Evolutionary conservation across 768 basidiomycete genomes (phyloP).

Genomic region (Boletus rubescentipes): DNA sequence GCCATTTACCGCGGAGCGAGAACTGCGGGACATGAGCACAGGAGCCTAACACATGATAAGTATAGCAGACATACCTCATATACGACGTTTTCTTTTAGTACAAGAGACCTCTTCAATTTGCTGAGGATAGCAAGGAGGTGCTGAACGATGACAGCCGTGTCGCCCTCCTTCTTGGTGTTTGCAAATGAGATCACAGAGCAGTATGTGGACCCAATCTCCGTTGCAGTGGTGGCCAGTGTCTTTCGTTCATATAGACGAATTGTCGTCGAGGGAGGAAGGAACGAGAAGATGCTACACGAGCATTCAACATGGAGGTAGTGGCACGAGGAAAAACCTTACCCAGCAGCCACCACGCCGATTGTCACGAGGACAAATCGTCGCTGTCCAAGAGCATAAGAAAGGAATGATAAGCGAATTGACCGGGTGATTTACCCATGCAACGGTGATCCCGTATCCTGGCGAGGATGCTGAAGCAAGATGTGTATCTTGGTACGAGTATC

Average conservation of each 20-base stretch:
- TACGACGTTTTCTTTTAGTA: slow-evolving; percentile 54
- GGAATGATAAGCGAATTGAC: background rate
- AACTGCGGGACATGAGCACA: slow-evolving; percentile 43
- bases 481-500: slow-evolving; percentile 70
- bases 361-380: slow-evolving; percentile 68
- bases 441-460: slow-evolving; percentile 57
- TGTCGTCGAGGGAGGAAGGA: slow-evolving; percentile 72
- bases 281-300: slow-evolving; percentile 56
- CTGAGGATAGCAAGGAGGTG: slow-evolving; percentile 72
- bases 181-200: slow-evolving; percentile 77
- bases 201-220: slow-evolving; percentile 68
- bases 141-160: slow-evolving; percentile 55
- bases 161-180: slow-evolving; percentile 49
- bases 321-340: slow-evolving; percentile 41
- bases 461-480: slow-evolving; percentile 47
- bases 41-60: background rate
- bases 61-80: slow-evolving; percentile 54
- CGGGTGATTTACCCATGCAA: slow-evolving; percentile 63
- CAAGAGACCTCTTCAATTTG: slow-evolving; percentile 64
- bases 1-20: slow-evolving; percentile 78
- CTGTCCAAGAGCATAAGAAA: slow-evolving; percentile 31
- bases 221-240: slow-evolving; percentile 63
- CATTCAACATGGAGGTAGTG: background rate
- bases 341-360: slow-evolving; percentile 73
- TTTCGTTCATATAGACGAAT: slow-evolving; percentile 72